These are phyloP conservation scores for Monosporascus sp. DNA, from an alignment of 2,329 filamentous ascomycete genomes.

Conservation along the genomic window DNA sequence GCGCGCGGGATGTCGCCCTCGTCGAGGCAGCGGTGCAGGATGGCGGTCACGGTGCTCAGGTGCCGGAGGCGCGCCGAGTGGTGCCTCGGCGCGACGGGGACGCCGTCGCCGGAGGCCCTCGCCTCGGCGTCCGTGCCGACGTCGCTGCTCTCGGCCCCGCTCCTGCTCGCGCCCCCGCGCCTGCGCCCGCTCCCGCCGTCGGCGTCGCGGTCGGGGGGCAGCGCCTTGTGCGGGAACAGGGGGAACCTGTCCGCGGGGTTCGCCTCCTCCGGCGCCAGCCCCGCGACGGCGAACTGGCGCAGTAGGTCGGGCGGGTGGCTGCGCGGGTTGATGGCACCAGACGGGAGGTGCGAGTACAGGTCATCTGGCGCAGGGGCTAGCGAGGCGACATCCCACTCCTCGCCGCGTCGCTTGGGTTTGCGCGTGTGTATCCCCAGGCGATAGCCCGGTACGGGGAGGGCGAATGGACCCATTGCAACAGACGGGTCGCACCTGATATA, in stretches of 20 bases:
- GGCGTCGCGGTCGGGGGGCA: conserved; percentile 19
- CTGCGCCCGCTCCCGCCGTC: conserved; percentile 7
- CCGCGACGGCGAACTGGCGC: conserved; percentile 49
- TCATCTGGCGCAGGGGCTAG: conserved; percentile 8
- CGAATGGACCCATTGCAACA: conserved; percentile 21
- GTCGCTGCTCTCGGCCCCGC: conserved; percentile 2
- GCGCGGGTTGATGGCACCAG: conserved; percentile 46
- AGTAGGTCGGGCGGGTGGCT: conserved; percentile 49
- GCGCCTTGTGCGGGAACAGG: conserved; percentile 48
- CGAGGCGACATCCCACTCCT: background rate
- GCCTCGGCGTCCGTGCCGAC: conserved; percentile 4
- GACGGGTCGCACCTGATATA: background rate
- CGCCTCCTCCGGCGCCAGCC: conserved; percentile 42
- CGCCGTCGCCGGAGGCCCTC: conserved; percentile 2
- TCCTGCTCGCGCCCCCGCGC: conserved; percentile 6
- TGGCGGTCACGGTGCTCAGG: conserved; percentile 60
- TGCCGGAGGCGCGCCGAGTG: conserved; percentile 45
- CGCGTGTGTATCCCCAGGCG: conserved; percentile 21
- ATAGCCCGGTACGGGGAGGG: conserved; percentile 23
- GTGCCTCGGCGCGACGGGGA: conserved; percentile 6
- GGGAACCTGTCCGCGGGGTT: conserved; percentile 32
- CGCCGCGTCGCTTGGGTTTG: conserved; percentile 28
- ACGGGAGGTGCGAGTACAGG: conserved; percentile 19
- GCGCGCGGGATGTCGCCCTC: conserved; percentile 67
- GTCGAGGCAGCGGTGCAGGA: conserved; percentile 69